Evolutionary conservation across 208 protist genomes (phyloP).

Genomic region (Herpetomonas samuelpessoai): DNA sequence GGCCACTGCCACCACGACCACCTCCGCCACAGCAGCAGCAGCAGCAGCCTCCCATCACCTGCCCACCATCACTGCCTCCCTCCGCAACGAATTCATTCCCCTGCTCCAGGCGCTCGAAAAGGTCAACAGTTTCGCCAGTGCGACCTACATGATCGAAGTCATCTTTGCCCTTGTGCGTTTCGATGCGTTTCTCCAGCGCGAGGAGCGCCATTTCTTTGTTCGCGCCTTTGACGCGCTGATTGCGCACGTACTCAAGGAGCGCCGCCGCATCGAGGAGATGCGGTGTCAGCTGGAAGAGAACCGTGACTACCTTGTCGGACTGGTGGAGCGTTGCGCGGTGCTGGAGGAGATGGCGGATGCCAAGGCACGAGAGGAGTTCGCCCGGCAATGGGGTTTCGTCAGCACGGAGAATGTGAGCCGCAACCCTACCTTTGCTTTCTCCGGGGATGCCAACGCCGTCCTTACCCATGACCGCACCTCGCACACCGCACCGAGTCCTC

Average conservation of each 20-base stretch:
- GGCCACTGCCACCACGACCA: no score
- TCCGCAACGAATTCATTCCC: constrained; percentile 62
- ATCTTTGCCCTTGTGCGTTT: constrained; percentile 64
- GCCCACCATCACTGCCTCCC: constrained; percentile 40
- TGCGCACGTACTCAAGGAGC: constrained; percentile 30
- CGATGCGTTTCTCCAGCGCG: constrained; percentile 55
- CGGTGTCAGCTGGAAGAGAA: constrained; percentile 35
- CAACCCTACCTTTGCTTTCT: not conserved
- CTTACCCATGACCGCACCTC: no score
- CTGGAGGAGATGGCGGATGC: constrained; percentile 20
- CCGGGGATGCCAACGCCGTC: not conserved
- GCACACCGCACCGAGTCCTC: no score
- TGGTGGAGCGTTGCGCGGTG: constrained; percentile 38
- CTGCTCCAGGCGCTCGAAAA: constrained; percentile 55
- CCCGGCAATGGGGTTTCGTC: constrained; percentile 12
- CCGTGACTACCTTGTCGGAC: constrained; percentile 28
- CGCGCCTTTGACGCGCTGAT: constrained; percentile 61
- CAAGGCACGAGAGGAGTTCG: not conserved
- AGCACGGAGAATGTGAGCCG: not conserved
- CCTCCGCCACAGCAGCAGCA: no score
- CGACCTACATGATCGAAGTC: constrained; percentile 77
- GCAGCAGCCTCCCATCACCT: no score
- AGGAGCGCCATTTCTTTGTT: constrained; percentile 74
- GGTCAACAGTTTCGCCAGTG: constrained; percentile 21
- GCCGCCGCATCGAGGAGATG: constrained; percentile 36